Conservation (phyloP, 495 filamentous ascomycete species). For the Xeromyces bisporus region DNA sequence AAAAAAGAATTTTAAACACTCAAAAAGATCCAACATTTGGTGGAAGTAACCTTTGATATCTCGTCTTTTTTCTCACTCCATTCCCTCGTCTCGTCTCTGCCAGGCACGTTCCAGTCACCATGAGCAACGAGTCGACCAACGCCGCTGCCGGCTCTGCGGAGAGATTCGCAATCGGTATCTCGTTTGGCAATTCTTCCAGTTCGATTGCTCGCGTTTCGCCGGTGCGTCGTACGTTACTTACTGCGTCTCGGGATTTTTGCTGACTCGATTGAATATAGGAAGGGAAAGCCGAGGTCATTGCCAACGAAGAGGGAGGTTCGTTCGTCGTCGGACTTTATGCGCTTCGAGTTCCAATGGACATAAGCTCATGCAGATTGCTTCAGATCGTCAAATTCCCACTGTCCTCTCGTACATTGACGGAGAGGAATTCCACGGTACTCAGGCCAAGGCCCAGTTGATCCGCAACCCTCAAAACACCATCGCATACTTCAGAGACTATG, state of each 20-base stretch:
- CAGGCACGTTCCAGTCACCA: too few relatives aligned
- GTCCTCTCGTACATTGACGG: slow-evolving; percentile 86
- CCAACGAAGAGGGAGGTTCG: slow-evolving; percentile 95
- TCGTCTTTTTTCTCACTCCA: slow-evolving; percentile 3
- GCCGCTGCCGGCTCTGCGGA: slow-evolving; percentile 30
- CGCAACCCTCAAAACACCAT: slow-evolving; percentile 86
- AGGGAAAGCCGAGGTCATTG: slow-evolving; percentile 92
- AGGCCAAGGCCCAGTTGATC: slow-evolving; percentile 83
- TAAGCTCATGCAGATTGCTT: slow-evolving; percentile 4
- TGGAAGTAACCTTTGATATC: slow-evolving; percentile 6
- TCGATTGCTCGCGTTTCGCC: slow-evolving; percentile 75
- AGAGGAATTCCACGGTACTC: slow-evolving; percentile 90
- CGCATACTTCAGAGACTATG: slow-evolving; percentile 87
- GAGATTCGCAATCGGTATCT: slow-evolving; percentile 77
- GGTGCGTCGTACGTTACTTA: slow-evolving; percentile 33
- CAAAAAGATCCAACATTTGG: too few relatives aligned
- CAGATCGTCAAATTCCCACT: slow-evolving; percentile 92
- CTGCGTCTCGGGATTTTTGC: background rate
- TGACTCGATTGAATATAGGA: slow-evolving; percentile 32
- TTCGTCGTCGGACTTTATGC: too few relatives aligned
- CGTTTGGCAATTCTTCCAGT: slow-evolving; percentile 95
- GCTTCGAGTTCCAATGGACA: slow-evolving; percentile 3
- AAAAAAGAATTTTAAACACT: too few relatives aligned
- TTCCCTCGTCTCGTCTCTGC: too few relatives aligned
- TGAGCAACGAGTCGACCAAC: slow-evolving; percentile 37